Conservation (phyloP, 176 grass and related monocot genomes). For the Ampelocalamus luodianensis region DNA sequence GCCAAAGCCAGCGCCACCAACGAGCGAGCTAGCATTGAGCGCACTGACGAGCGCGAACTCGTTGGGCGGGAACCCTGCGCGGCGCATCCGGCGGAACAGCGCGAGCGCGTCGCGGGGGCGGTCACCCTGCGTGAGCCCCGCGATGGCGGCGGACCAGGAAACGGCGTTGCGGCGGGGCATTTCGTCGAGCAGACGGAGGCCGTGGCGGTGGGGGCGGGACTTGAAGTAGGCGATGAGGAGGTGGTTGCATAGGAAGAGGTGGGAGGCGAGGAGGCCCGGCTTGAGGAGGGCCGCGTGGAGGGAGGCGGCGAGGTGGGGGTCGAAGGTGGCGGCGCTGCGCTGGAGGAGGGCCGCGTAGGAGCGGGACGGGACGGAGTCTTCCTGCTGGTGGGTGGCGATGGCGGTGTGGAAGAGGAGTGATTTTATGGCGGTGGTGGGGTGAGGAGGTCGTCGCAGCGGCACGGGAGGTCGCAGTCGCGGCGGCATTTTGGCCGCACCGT, state of each 20-base stretch:
- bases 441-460: not conserved
- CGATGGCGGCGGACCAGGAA: slow-evolving; percentile 59
- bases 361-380: not conserved
- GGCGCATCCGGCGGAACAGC: slow-evolving; percentile 55
- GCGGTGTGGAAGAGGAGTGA: not conserved
- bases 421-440: not conserved
- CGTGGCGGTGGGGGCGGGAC: slow-evolving; percentile 13
- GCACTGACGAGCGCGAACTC: slow-evolving; percentile 67
- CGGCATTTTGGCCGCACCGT: slow-evolving; percentile 2
- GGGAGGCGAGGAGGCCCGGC: slow-evolving; percentile 38
- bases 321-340: slow-evolving; percentile 38
- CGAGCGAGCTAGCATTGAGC: slow-evolving; percentile 59
- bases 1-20: not conserved
- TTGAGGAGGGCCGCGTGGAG: slow-evolving; percentile 61
- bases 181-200: slow-evolving; percentile 67
- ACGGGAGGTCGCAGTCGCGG: not conserved
- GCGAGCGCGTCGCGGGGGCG: slow-evolving; percentile 44
- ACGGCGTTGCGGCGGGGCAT: slow-evolving; percentile 64
- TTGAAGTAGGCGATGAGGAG: slow-evolving; percentile 68
- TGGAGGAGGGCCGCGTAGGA: slow-evolving; percentile 49
- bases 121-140: slow-evolving; percentile 51
- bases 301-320: slow-evolving; percentile 36
- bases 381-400: not conserved
- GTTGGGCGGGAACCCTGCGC: slow-evolving; percentile 47
- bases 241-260: slow-evolving; percentile 64